Evolutionary conservation across 2,329 filamentous ascomycete species (phyloP).

Genomic region (Emydomyces testavorans): DNA sequence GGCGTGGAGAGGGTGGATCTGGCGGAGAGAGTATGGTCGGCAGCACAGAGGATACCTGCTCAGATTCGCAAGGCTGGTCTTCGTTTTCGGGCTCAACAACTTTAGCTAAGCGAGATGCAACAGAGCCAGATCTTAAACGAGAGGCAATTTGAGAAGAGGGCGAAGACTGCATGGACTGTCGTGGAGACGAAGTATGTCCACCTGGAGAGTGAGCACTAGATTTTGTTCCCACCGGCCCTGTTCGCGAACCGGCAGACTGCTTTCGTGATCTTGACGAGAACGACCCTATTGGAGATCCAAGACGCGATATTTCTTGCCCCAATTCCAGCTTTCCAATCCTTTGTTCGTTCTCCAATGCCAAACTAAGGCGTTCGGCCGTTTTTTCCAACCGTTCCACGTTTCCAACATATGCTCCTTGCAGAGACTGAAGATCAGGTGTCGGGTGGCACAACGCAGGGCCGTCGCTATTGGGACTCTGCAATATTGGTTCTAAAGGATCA

Average conservation of each 20-base stretch:
- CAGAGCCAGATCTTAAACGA: constrained; percentile 29
- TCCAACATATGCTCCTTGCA: constrained; percentile 40
- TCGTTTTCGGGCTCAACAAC: constrained; percentile 33
- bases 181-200: constrained; percentile 31
- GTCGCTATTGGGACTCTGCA: constrained; percentile 33
- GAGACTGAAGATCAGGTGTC: constrained; percentile 39
- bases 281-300: constrained; percentile 4
- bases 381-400: constrained; percentile 41
- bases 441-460: constrained; percentile 38
- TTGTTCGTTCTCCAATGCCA: constrained; percentile 35
- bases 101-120: constrained; percentile 29
- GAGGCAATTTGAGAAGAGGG: constrained; percentile 21
- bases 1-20: neutral
- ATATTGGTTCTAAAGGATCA: constrained; percentile 21
- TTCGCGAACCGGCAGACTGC: constrained; percentile 30
- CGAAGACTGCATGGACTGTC: constrained; percentile 33
- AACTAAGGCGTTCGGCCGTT: constrained; percentile 39
- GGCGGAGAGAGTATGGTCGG: constrained; percentile 16
- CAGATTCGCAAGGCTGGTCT: constrained; percentile 19
- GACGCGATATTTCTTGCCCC: constrained; percentile 34
- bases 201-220: constrained; percentile 31
- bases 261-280: constrained; percentile 19
- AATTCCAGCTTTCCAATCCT: constrained; percentile 33
- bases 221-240: constrained; percentile 34
- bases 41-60: constrained; percentile 17